Base-by-base conservation (phyloP, 176 grass and related monocot species). In the Pharus latifolius region DNA sequence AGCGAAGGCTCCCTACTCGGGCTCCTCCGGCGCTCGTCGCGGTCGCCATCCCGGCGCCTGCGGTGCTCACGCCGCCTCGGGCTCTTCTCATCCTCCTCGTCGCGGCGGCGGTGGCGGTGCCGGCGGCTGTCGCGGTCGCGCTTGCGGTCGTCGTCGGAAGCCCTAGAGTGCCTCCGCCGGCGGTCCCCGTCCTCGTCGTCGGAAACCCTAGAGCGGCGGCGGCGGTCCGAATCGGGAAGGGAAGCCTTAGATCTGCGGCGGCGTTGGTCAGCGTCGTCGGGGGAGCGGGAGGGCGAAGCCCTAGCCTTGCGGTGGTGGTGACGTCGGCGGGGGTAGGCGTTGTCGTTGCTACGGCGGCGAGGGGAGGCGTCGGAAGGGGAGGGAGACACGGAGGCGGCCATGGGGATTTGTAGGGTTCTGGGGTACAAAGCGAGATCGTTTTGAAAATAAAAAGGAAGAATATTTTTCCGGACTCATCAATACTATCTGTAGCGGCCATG, bases 1-100 rank as follows among this genome's bases (percentile, higher is more conserved):
- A 74, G 73, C 10, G 75, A 70, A 3, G 72, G 81, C 47, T 84
- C 82, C 74, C 57, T 80, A 61, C 7, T 60, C 72, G 72, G 83
- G 43, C 71, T 86, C 16, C 10, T 70, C 19, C 42, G 77, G 32
- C 32, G 83, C 42, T 76, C 50, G 0, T 49, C 77, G 3, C 61
- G 26, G 27, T 28, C 55, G 30, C 68, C 56, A 2, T 73, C 37
- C 34, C 30, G 20, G 42, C 17, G 67, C 54, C 65, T 83, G 10
- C 28, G 37, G 9, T 60, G 70, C 10, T 10, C 65, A 54, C 49
- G 29, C 56, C 76, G 63, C 48, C 30, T 74, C 18, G 70, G 68
- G 49, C 70, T 17, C 30, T 49, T 71, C 3, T 64, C 57, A 1
- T 38, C 35, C 8, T 4, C 35, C 6, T 4, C 35, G 35, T 9